Evolutionary conservation across 768 basidiomycete genomes (phyloP).

Genomic region (Thelephora aurantiotincta): DNA sequence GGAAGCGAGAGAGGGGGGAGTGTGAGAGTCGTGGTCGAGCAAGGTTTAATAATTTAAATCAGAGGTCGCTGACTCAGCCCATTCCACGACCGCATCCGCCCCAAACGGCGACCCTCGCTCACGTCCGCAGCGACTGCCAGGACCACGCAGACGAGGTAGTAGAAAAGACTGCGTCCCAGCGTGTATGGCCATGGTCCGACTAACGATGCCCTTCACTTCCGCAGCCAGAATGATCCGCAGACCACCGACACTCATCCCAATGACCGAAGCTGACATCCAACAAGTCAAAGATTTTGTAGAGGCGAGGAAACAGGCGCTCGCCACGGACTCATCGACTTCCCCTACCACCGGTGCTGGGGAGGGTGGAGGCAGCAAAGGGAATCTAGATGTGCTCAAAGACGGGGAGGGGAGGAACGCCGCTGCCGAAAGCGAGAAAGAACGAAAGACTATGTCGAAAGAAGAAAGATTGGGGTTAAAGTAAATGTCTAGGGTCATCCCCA

Average conservation of each 20-base stretch:
- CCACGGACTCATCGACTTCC: conserved; percentile 3
- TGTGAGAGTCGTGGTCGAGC: conserved; percentile 3
- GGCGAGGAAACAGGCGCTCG: conserved; percentile 14
- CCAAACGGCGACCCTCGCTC: conserved; percentile 8
- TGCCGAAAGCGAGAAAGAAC: conserved; percentile 3
- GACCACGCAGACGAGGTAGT: conserved; percentile 10
- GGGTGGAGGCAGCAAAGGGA: conserved; percentile 2
- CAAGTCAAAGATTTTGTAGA: conserved; percentile 52
- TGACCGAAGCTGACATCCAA: conserved; percentile 69
- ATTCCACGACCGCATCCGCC: not conserved
- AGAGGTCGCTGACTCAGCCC: not conserved
- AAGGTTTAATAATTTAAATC: conserved; percentile 3
- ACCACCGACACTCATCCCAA: conserved; percentile 58
- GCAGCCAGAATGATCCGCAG: conserved; percentile 51
- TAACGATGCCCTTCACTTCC: too few relatives aligned
- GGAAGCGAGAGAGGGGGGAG: conserved; percentile 3
- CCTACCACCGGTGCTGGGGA: conserved; percentile 4
- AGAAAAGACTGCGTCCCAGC: not conserved
- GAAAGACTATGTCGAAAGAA: conserved; percentile 3
- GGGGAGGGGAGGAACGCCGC: not conserved
- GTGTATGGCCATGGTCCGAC: too few relatives aligned
- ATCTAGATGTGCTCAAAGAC: not conserved
- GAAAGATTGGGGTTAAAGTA: conserved; percentile 1
- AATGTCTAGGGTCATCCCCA: not conserved
- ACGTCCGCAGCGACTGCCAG: conserved; percentile 1